Base-by-base conservation (phyloP, 306 rosid species). In the Spatholobus suberectus region DNA sequence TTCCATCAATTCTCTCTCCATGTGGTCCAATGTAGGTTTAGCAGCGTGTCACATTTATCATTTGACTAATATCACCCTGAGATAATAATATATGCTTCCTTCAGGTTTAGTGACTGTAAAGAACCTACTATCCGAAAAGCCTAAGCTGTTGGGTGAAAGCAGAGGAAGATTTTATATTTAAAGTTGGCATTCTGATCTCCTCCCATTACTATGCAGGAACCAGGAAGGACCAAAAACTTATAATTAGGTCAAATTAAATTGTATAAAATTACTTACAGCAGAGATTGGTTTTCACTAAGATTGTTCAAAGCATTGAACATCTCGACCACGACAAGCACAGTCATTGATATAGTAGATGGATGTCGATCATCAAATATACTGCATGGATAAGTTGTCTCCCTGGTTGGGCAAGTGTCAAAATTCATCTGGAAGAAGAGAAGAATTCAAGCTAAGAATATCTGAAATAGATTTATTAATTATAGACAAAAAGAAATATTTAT, bases 241-340 rank as follows among this genome's bases (percentile, higher is more conserved):
- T 10, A 73, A 77, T 32, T 21, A 77, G 55, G 35, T 69, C 32
- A 41, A 80, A 79, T 37, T 59, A n/a, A 82, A 72, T 57, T 68
- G 23, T 68, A 49, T 37, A 40, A 27, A 78, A 84, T 52, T 80
- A 91, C 99, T 95, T 82, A 95, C 99, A 93, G 78, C 77, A 96
- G 97, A 79, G 99, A 96, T 86, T 96, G 99, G 85, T 96, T 96
- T 89, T 96, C 99, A 67, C 99, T 93, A 63, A 96, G 98, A 87
- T 96, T 96, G 85, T 96, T 96, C 91, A 96, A 89, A 86, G 99
- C 99, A 77, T 96, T 96, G 87, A 96, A 96, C 98, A 96, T 96
- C 86, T 96, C 99, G 76, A 96, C 98, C 46, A 96, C 98, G 6
- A 96, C 99, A 59, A 96, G 99, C 85, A 96, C 98, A 51, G 99